Base-by-base conservation (phyloP, 768 basidiomycete genomes). In the Sporobolomyces roseus region DNA sequence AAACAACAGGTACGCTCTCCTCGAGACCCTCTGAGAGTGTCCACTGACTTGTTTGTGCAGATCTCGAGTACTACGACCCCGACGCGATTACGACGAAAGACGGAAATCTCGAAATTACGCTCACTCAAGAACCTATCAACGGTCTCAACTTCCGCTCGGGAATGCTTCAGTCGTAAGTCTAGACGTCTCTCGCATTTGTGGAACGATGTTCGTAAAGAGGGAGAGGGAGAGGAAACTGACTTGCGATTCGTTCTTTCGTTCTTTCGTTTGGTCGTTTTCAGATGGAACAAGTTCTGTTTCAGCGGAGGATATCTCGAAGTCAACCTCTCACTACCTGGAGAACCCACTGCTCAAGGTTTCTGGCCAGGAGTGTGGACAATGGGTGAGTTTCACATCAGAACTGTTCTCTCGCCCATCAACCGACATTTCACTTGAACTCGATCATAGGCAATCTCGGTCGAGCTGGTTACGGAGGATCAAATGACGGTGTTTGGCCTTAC, bases 391-490 rank as follows among this genome's bases (percentile, higher is more conserved):
- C 38, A n/a, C n/a, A n/a, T n/a, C 38, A 41, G 29, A 27, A 17
- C 33, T 19, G 2, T 33, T 32, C 55, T 58, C 2, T 67, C 65
- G 70, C 64, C 38, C 10, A 41, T n/a, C 9, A 41, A 41, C 38
- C 17, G 38, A 41, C 10, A 41, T 9, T 41, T 9, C 9, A 41
- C 17, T 41, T 41, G 38, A n/a, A 41, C 38, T 41, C 38, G 38
- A 41, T 41, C 38, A 41, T 41, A 77, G 90, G 91, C 1, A 94
- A 93, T 75, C 83, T 91, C 83, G 92, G 83, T 72, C 79, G 92
- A 63, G 87, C 92, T 36, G 93, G 91, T 2, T 93, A 88, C 79
- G 93, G 93, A 51, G 90, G 88, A 21, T 87, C 90, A 2, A 93
- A 90, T 1, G 89, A 97, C 70, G 94, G 91, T 72, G 76, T 75